A percentile compares a stretch with the other conserved stretches of the same genome.
Conservation (phyloP, 2,329 filamentous ascomycete genomes). For the Stemphylium vesicarium region DNA sequence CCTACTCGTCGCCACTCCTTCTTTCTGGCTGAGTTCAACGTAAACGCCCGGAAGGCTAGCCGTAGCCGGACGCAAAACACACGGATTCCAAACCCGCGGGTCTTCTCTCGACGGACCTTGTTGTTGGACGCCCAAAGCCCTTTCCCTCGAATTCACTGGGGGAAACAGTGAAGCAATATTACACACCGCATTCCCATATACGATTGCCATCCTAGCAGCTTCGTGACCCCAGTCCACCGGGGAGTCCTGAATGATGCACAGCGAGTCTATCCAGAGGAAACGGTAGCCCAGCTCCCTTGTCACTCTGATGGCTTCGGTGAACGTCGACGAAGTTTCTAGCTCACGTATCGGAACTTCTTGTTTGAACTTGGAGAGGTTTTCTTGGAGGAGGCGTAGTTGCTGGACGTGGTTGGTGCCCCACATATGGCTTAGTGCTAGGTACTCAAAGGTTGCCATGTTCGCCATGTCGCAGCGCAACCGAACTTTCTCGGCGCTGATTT, state of each 20-base stretch:
- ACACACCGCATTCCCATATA: slow-evolving; percentile 18
- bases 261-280: slow-evolving; percentile 34
- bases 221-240: slow-evolving; percentile 16
- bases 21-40: not conserved
- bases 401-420: not conserved
- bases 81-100: slow-evolving; percentile 12
- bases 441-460: slow-evolving; percentile 1
- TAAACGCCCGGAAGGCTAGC: slow-evolving; percentile 3
- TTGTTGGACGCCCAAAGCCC: too few relatives aligned
- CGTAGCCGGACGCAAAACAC: slow-evolving; percentile 7
- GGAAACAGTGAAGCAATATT: slow-evolving; percentile 22
- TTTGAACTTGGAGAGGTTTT: slow-evolving; percentile 1
- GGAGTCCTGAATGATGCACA: slow-evolving; percentile 28
- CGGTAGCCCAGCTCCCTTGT: slow-evolving; percentile 16
- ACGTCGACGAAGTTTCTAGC: slow-evolving; percentile 11
- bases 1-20: not conserved
- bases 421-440: slow-evolving; percentile 19
- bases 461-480: slow-evolving; percentile 11
- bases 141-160: not conserved
- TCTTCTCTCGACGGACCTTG: not conserved
- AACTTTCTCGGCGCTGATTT: not conserved
- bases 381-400: not conserved
- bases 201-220: slow-evolving; percentile 14
- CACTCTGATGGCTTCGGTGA: slow-evolving; percentile 20
- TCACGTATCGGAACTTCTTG: not conserved